These are phyloP conservation scores for Globisporangium camurandrum DNA, from an alignment of 352 stramenopile species.

Conservation along the genomic window DNA sequence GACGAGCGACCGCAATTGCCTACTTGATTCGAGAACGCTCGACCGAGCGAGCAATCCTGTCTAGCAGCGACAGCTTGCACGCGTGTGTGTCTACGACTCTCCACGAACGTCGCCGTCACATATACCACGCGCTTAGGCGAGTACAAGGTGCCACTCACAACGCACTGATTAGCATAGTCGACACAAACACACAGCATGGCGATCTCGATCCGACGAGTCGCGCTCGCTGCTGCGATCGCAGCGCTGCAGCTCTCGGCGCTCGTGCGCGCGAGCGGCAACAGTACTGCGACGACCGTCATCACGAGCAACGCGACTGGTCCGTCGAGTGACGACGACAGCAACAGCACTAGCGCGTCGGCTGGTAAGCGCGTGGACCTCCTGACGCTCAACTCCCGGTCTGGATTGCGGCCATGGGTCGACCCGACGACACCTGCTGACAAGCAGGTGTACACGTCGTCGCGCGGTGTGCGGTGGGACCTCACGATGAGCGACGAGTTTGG, in stretches of 20 bases:
- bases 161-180: too few relatives aligned
- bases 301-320: not conserved
- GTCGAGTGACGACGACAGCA: not conserved
- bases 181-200: constrained; percentile 1
- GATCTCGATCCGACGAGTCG: not conserved
- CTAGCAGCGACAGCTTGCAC: too few relatives aligned
- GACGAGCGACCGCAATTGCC: too few relatives aligned
- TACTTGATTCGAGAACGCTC: too few relatives aligned
- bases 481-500: constrained; percentile 72
- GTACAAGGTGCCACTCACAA: too few relatives aligned
- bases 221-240: constrained; percentile 1
- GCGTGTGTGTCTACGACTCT: too few relatives aligned
- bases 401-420: constrained; percentile 50
- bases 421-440: constrained; percentile 35
- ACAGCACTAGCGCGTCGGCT: constrained; percentile 1
- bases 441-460: constrained; percentile 37
- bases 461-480: constrained; percentile 44
- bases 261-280: constrained; percentile 8
- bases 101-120: too few relatives aligned
- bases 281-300: constrained; percentile 1
- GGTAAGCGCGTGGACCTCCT: constrained; percentile 6
- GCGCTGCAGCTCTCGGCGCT: constrained; percentile 2
- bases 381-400: constrained; percentile 30
- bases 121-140: too few relatives aligned
- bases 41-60: too few relatives aligned